Evolutionary conservation across 192 early-diverging fungal genomes (phyloP).

Genomic region (Rhizophagus prolifer): DNA sequence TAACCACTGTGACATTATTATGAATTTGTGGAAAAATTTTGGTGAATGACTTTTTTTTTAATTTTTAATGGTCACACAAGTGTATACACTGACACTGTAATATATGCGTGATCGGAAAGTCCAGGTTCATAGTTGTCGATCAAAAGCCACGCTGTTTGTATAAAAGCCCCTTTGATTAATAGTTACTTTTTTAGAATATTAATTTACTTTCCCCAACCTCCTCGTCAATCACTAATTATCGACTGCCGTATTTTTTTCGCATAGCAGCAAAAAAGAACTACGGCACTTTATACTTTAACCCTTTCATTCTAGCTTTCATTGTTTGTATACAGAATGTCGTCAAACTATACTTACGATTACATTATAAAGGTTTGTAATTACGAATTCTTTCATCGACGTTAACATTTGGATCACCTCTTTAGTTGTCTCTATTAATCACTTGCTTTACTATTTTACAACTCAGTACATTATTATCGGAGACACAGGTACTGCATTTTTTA

Average conservation of each 20-base stretch:
- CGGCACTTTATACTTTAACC: background rate
- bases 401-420: background rate
- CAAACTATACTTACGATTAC: slow-evolving; percentile 57
- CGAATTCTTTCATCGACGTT: background rate
- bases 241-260: background rate
- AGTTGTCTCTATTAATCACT: background rate
- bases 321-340: slow-evolving; percentile 29
- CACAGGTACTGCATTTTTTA: slow-evolving; percentile 51
- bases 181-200: background rate
- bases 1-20: slow-evolving; percentile 30
- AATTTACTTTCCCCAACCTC: background rate
- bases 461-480: slow-evolving; percentile 87
- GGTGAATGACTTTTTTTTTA: background rate
- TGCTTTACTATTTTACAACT: slow-evolving; percentile 4
- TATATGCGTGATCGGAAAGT: no score
- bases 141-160: background rate
- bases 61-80: background rate
- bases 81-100: no score
- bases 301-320: slow-evolving; percentile 2
- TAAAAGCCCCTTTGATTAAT: background rate
- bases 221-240: background rate
- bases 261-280: background rate
- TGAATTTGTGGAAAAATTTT: background rate
- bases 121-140: background rate
- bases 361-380: slow-evolving; percentile 54